Percentiles rank a stretch among this genome's conserved stretches.
phyloP scores from a whole-genome alignment of 306 rosid genomes.

The Canavalia ensiformis region DNA sequence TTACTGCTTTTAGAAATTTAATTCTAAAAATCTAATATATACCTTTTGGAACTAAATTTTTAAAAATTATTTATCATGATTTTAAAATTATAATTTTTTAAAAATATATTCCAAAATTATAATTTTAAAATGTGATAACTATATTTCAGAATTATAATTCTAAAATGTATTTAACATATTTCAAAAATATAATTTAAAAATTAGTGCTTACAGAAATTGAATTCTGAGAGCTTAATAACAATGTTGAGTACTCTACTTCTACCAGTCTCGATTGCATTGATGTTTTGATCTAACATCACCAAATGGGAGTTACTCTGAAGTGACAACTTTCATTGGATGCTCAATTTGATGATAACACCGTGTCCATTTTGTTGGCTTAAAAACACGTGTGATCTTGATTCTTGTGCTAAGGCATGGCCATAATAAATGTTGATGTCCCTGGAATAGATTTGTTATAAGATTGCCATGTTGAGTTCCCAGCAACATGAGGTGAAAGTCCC shows the following conservation, averaged over 20 bases:
- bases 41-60: no score
- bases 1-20: no score
- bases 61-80: no score
- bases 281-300: neutral
- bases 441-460: neutral
- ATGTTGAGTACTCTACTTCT: neutral
- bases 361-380: neutral
- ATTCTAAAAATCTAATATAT: no score
- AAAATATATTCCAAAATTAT: no score
- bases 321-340: slow-evolving; percentile 4
- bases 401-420: neutral
- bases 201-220: no score
- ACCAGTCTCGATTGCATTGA: neutral
- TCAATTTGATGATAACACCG: slow-evolving; percentile 6
- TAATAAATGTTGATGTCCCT: neutral
- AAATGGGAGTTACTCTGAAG: neutral
- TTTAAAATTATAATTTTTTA: no score
- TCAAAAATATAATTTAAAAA: no score
- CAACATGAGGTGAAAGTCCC: neutral
- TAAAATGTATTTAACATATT: no score
- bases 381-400: neutral
- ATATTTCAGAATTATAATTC: no score
- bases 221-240: neutral
- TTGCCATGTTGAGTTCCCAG: neutral
- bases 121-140: no score